A percentile compares a stretch with the other conserved stretches of the same genome.
phyloP scores from a whole-genome alignment of 371 early-diverging fungal genomes.

The Mucor mucedo region DNA sequence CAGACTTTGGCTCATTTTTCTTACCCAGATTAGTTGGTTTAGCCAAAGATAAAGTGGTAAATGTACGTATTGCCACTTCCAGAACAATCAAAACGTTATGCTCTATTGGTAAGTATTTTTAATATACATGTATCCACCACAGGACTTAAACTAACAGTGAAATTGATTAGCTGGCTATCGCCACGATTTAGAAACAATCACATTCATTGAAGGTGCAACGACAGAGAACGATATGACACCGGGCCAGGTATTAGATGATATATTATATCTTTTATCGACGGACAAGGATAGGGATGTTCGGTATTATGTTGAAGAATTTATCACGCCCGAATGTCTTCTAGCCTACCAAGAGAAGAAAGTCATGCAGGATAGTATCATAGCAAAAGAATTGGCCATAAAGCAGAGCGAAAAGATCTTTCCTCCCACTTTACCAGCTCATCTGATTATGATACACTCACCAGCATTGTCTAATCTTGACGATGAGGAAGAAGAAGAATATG shows the following conservation, averaged over 20 bases:
- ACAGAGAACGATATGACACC: constrained; percentile 26
- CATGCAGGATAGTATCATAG: not conserved
- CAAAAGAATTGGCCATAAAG: not conserved
- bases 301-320: constrained; percentile 32
- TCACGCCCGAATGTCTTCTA: constrained; percentile 17
- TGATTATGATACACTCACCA: not conserved
- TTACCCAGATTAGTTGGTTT: constrained; percentile 40
- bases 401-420: not conserved
- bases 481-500: not conserved
- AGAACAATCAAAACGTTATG: constrained; percentile 32
- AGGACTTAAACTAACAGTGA: not conserved
- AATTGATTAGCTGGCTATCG: constrained; percentile 12
- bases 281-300: constrained; percentile 45
- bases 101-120: constrained; percentile 13
- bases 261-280: constrained; percentile 36
- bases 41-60: constrained; percentile 44
- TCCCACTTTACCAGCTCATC: constrained; percentile 3
- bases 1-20: constrained; percentile 51
- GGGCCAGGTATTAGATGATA: constrained; percentile 33
- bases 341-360: not conserved
- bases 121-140: no score
- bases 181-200: constrained; percentile 11
- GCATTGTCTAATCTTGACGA: not conserved
- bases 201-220: constrained; percentile 2
- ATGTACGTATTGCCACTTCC: constrained; percentile 49